A percentile compares a stretch with the other conserved stretches of the same genome.
Conservation (phyloP, 2,329 filamentous ascomycete species). For the Neopestalotiopsis rosae region DNA sequence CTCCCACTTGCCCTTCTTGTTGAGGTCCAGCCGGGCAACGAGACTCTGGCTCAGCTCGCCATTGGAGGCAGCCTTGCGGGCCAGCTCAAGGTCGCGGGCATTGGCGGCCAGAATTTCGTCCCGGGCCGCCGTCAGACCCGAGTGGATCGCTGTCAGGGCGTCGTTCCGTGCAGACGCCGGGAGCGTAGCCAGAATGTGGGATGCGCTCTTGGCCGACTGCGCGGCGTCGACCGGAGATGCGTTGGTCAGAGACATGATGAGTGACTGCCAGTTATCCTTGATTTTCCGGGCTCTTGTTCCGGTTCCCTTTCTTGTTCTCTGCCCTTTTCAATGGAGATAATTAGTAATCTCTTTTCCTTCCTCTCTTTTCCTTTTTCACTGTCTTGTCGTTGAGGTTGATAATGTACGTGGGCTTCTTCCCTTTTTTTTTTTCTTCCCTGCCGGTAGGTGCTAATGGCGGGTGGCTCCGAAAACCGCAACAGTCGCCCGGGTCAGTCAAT, state of each 20-base stretch:
- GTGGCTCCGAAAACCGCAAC: slow-evolving; percentile 16
- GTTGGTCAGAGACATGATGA: slow-evolving; percentile 86
- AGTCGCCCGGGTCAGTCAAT: background rate
- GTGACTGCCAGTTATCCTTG: background rate
- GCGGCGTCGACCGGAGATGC: slow-evolving; percentile 81
- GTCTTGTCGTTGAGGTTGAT: background rate
- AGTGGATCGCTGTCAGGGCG: slow-evolving; percentile 82
- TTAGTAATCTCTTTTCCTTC: too few species aligned
- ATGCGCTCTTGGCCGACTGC: slow-evolving; percentile 77
- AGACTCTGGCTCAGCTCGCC: slow-evolving; percentile 82
- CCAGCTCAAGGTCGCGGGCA: slow-evolving; percentile 77
- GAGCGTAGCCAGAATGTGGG: slow-evolving; percentile 82
- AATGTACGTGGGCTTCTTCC: too few species aligned
- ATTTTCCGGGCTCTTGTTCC: too few species aligned
- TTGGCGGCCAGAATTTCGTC: slow-evolving; percentile 87
- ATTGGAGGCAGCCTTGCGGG: slow-evolving; percentile 73
- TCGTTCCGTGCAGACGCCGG: slow-evolving; percentile 78
- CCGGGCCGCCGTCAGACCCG: slow-evolving; percentile 72
- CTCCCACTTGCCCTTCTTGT: slow-evolving; percentile 89
- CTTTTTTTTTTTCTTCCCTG: too few species aligned
- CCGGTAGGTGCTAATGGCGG: background rate
- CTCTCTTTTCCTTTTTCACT: background rate
- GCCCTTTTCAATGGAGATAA: too few species aligned
- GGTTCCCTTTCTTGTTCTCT: too few species aligned
- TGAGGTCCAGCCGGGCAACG: slow-evolving; percentile 86